Base-by-base conservation (phyloP, 1,284 basidiomycete genomes). In the Peniophora sp. region DNA sequence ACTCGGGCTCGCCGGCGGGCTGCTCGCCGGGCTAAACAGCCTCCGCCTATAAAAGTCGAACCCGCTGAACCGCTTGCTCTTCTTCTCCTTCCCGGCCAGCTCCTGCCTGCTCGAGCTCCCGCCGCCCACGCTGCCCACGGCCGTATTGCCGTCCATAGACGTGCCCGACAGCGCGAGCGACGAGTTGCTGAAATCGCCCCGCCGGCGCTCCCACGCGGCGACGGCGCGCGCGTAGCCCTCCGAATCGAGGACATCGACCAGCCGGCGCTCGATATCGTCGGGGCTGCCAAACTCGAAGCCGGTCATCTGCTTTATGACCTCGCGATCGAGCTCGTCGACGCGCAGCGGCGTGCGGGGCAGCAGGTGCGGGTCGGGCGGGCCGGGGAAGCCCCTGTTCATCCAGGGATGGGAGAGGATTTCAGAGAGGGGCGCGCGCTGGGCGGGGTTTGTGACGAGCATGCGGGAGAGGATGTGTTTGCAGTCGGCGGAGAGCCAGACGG, bases 391-490 rank as follows among this genome's bases (percentile, higher is more conserved):
- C 55, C 96, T 92, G 49, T 81, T 71, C 88, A 99, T 97, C 95
- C 96, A 99, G 0, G 93, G 87, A 64, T 97, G 96, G 34, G 72
- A 70, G 47, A 97, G 76, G n/a, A 98, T 89, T 65, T 99, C 96
- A 9, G 79, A 60, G 27, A 99, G 76, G 0, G 88, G 75, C 2
- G 96, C 94, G 50, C 96, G 85, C 43, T 81, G 79, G 0, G 75
- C 66, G n/a, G 96, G 95, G 58, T 91, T 95, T 41, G 92, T 97
- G 56, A 98, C 94, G 37, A 99, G 81, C 94, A 99, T 99, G 22
- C 94, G 82, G 2, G 90, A 91, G 6, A 99, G 76, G 3, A 99
- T 71, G 58, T 92, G 84, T 67, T 97, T 97, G 76, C 95, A 98
- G 70, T 99, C 96, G 60, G 88, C 82, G 61, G 90, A 95, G 17